phyloP scores from a whole-genome alignment of 129 eudicot genomes.

The Kitagawia praeruptora region DNA sequence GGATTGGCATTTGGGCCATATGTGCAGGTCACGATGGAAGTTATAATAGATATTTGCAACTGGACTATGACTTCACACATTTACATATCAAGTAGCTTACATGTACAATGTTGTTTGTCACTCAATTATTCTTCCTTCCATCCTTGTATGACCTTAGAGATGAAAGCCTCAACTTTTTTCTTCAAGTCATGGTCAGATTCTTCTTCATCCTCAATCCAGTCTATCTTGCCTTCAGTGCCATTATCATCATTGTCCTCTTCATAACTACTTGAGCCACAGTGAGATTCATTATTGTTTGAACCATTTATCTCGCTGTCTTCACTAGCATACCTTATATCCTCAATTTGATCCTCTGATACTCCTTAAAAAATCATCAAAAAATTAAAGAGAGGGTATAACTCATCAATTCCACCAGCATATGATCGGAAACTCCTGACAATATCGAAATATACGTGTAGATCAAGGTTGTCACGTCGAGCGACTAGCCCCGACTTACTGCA shows the following conservation, averaged over 20 bases:
- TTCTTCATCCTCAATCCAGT: constrained; percentile 11
- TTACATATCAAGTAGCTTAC: constrained; percentile 2
- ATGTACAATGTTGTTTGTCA: background rate
- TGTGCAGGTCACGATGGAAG: no score
- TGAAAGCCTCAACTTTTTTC: constrained; percentile 1
- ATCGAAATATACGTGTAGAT: no score
- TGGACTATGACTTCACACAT: background rate
- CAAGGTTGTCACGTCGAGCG: no score
- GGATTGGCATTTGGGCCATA: no score
- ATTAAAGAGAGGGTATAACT: background rate
- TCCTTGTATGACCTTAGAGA: constrained; percentile 17
- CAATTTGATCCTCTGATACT: background rate
- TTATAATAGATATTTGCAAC: background rate
- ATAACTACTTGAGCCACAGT: constrained; percentile 18
- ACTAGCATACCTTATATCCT: background rate
- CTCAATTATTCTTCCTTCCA: constrained; percentile 23
- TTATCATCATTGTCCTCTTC: constrained; percentile 15
- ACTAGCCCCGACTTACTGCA: no score
- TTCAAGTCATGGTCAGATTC: constrained; percentile 1
- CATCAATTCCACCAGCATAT: constrained; percentile 6
- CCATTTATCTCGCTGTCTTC: background rate
- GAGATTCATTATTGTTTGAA: background rate
- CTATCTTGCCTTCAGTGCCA: constrained; percentile 8
- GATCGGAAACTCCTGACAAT: constrained; percentile 1
- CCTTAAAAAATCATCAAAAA: background rate